phyloP scores from a whole-genome alignment of 805 yeast genomes.

The Candida corydali region DNA sequence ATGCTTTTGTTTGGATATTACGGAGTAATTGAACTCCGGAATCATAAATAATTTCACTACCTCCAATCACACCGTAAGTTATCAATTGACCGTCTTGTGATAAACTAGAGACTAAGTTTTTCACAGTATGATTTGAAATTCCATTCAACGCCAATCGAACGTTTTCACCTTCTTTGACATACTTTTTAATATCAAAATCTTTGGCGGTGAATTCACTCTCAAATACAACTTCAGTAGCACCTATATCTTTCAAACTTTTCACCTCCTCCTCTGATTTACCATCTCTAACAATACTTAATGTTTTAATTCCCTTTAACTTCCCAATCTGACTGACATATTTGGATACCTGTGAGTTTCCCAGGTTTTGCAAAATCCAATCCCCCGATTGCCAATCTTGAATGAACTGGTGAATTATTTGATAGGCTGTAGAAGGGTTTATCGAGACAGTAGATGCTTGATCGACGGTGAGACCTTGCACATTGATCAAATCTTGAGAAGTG shows the following conservation, averaged over 20 bases:
- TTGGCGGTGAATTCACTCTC: constrained; percentile 22
- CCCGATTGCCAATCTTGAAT: constrained; percentile 25
- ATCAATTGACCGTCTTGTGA: constrained; percentile 24
- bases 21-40: constrained; percentile 25
- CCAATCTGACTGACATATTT: constrained; percentile 29
- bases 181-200: constrained; percentile 12
- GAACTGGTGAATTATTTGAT: constrained; percentile 69
- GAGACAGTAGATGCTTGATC: constrained; percentile 78
- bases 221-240: constrained; percentile 28
- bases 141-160: constrained; percentile 30
- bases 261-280: constrained; percentile 22
- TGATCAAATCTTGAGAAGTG: constrained; percentile 26
- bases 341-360: constrained; percentile 32
- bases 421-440: constrained; percentile 89
- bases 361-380: constrained; percentile 29
- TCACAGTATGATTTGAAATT: constrained; percentile 25
- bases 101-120: constrained; percentile 19
- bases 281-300: constrained; percentile 25
- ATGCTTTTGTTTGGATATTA: constrained; percentile 24
- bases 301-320: constrained; percentile 18
- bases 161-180: constrained; percentile 14
- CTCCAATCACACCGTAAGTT: constrained; percentile 23
- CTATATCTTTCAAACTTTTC: constrained; percentile 18
- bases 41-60: constrained; percentile 15
- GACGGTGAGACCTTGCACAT: constrained; percentile 21